These are phyloP conservation scores for Phyllachora maydis DNA, from an alignment of 2,329 filamentous ascomycete species.

Conservation along the genomic window DNA sequence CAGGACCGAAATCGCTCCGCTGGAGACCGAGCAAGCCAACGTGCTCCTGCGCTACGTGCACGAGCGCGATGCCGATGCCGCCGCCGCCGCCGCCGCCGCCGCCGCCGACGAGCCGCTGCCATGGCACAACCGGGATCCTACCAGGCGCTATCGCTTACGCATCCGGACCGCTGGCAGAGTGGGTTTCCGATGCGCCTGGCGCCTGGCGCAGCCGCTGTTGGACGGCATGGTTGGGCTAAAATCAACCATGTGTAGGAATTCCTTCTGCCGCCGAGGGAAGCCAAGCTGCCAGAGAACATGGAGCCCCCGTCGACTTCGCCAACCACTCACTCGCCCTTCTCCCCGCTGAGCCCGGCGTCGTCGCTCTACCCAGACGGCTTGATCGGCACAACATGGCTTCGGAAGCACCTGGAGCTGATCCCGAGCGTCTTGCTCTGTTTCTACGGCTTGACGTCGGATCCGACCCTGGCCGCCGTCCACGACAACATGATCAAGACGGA, in stretches of 20 bases:
- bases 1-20: slow-evolving; percentile 46
- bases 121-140: slow-evolving; percentile 41
- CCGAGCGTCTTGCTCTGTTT: slow-evolving; percentile 68
- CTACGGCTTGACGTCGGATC: slow-evolving; percentile 55
- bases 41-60: slow-evolving; percentile 46
- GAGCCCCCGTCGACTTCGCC: slow-evolving; percentile 23
- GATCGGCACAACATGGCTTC: slow-evolving; percentile 62
- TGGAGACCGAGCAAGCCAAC: slow-evolving; percentile 44
- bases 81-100: too few species aligned
- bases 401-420: slow-evolving; percentile 71
- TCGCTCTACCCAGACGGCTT: slow-evolving; percentile 77
- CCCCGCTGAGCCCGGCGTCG: slow-evolving; percentile 69
- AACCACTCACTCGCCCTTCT: slow-evolving; percentile 76
- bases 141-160: slow-evolving; percentile 37
- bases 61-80: slow-evolving; percentile 40
- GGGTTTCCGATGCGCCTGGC: slow-evolving; percentile 19
- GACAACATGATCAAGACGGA: slow-evolving; percentile 81
- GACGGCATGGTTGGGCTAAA: too few species aligned
- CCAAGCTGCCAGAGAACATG: slow-evolving; percentile 27
- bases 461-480: slow-evolving; percentile 52
- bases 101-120: too few species aligned
- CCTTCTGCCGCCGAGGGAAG: slow-evolving; percentile 34
- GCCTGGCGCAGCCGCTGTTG: not conserved
- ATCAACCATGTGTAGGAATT: slow-evolving; percentile 21
- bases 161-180: slow-evolving; percentile 66